phyloP scores from a whole-genome alignment of 768 basidiomycete species.

The Leccinum barrowsii region DNA sequence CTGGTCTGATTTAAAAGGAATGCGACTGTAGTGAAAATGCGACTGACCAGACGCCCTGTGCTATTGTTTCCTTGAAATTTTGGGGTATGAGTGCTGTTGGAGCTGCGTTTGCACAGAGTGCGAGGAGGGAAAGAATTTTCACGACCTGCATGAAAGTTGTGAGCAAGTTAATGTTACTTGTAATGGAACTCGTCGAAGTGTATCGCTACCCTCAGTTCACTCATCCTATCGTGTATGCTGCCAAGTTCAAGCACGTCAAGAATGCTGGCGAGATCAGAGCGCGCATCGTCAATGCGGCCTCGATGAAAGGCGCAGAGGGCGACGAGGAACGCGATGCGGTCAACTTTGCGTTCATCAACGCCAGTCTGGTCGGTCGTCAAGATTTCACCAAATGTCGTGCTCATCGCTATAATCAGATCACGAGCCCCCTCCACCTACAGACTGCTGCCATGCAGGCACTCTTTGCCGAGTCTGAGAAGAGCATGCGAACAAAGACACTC shows the following conservation, averaged over 20 bases:
- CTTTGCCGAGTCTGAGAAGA: slow-evolving; percentile 56
- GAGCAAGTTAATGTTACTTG: background rate
- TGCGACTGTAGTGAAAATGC: background rate
- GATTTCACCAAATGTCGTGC: background rate
- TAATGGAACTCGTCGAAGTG: slow-evolving; percentile 46
- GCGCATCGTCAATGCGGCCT: slow-evolving; percentile 70
- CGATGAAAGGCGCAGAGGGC: slow-evolving; percentile 54
- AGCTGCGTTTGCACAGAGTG: slow-evolving; percentile 31
- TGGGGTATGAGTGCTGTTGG: slow-evolving; percentile 52
- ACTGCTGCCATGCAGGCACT: slow-evolving; percentile 82
- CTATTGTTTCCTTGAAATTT: slow-evolving; percentile 51
- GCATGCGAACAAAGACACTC: slow-evolving; percentile 76
- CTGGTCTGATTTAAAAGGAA: slow-evolving; percentile 22
- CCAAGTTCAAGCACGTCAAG: slow-evolving; percentile 62
- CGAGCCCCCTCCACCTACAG: slow-evolving; percentile 74
- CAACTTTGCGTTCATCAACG: slow-evolving; percentile 91
- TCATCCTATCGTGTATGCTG: slow-evolving; percentile 48
- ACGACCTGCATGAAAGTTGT: slow-evolving; percentile 6
- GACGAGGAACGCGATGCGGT: slow-evolving; percentile 70
- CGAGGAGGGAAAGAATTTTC: slow-evolving; percentile 21
- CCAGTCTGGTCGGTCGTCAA: slow-evolving; percentile 55
- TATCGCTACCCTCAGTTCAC: slow-evolving; percentile 54
- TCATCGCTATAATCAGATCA: slow-evolving; percentile 53
- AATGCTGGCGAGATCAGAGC: slow-evolving; percentile 60
- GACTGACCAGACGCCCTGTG: slow-evolving; percentile 58